A percentile compares a stretch with the other conserved stretches of the same genome.
Conservation (phyloP, 495 filamentous ascomycete species). For the Jackrogersella minutella region DNA sequence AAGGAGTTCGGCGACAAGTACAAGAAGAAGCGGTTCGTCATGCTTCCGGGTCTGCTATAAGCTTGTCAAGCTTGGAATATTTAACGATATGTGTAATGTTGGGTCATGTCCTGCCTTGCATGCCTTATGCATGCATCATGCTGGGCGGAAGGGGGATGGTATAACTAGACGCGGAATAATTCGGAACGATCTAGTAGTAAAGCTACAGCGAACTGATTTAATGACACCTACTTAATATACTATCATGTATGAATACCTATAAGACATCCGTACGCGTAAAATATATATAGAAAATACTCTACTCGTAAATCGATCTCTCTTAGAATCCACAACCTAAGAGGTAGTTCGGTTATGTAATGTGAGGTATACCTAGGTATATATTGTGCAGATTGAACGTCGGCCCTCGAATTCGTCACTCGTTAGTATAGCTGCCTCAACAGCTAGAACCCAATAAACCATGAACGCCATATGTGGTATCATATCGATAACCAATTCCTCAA, state of each 20-base stretch:
- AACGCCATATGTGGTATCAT: constrained; percentile 15
- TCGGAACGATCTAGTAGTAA: not conserved
- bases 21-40: constrained; percentile 81
- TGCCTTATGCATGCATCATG: not conserved
- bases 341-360: not conserved
- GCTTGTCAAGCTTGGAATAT: not conserved
- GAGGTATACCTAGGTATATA: not conserved
- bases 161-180: not conserved
- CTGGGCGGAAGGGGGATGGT: not conserved
- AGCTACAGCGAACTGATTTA: not conserved
- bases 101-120: not conserved
- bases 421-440: not conserved
- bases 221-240: constrained; percentile 4
- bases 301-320: too few relatives aligned
- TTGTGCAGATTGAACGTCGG: not conserved
- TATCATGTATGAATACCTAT: constrained; percentile 9
- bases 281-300: not conserved
- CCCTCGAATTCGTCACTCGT: not conserved
- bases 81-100: not conserved
- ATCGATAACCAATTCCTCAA: not conserved
- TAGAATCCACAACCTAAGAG: too few relatives aligned
- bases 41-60: constrained; percentile 74
- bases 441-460: not conserved
- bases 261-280: not conserved
- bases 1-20: constrained; percentile 91